Percentiles rank a stretch among this genome's conserved stretches.
These are phyloP conservation scores for Phlebiopsis gigantea DNA, from an alignment of 768 basidiomycete genomes.

Conservation along the genomic window DNA sequence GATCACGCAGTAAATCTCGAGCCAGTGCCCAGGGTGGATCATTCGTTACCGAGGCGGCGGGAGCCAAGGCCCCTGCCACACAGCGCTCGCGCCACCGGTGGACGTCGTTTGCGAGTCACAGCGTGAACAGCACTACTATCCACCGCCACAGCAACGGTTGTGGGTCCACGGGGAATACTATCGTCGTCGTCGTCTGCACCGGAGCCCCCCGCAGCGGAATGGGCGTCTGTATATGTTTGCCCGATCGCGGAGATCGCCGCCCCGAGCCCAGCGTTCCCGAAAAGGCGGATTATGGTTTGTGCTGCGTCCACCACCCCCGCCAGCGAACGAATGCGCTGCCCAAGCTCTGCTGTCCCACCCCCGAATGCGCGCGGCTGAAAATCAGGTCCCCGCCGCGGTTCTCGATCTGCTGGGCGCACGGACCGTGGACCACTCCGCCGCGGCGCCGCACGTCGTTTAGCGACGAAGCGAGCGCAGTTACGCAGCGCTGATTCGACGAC, in stretches of 20 bases:
- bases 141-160: no score
- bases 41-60: no score
- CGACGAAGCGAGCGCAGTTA: not conserved
- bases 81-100: no score
- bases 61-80: no score
- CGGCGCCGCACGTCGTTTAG: not conserved
- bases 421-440: conserved; percentile 12
- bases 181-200: conserved; percentile 14
- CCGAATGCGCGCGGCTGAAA: not conserved
- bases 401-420: not conserved
- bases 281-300: not conserved
- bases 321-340: not conserved
- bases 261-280: not conserved
- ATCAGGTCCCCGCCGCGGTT: no score
- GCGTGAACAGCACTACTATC: no score
- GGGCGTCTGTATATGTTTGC: not conserved
- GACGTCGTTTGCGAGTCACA: no score
- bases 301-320: not conserved
- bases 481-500: no score
- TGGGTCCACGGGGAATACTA: no score
- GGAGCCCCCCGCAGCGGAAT: not conserved
- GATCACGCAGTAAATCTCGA: no score
- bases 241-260: not conserved
- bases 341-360: not conserved
- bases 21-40: no score